Evolutionary conservation across 768 basidiomycete species (phyloP).

Genomic region (Auriscalpium orientale): DNA sequence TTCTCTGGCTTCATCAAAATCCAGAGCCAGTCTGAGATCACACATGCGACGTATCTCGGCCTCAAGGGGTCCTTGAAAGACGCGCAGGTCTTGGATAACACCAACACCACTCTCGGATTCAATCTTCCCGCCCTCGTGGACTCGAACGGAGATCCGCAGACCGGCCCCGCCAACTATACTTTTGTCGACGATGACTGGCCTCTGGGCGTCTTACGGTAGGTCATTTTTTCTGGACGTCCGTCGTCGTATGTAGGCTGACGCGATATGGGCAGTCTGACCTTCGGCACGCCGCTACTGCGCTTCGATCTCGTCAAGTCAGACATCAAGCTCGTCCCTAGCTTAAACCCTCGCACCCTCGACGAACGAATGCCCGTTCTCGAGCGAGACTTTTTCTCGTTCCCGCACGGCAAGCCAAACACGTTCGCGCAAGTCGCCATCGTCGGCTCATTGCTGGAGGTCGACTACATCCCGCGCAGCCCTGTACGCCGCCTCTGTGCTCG

Average conservation of each 20-base stretch:
- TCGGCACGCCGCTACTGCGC: slow-evolving; percentile 41
- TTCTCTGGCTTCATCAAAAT: slow-evolving; percentile 52
- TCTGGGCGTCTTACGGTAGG: slow-evolving; percentile 31
- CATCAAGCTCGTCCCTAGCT: slow-evolving; percentile 32
- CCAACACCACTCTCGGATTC: slow-evolving; percentile 38
- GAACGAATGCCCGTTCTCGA: slow-evolving; percentile 13
- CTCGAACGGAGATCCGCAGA: slow-evolving; percentile 33
- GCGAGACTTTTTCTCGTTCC: slow-evolving; percentile 31
- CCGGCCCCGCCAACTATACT: slow-evolving; percentile 36
- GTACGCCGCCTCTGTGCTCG: slow-evolving; percentile 7
- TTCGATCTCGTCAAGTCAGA: slow-evolving; percentile 41
- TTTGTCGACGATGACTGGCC: slow-evolving; percentile 37
- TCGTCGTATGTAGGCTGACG: no score
- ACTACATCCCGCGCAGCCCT: slow-evolving; percentile 42
- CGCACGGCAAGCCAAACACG: slow-evolving; percentile 26
- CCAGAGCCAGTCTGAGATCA: slow-evolving; percentile 26
- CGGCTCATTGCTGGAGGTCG: slow-evolving; percentile 39
- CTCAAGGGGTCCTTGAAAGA: slow-evolving; percentile 34
- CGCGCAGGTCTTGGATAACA: slow-evolving; percentile 45
- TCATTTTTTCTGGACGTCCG: no score
- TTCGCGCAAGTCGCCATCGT: slow-evolving; percentile 33
- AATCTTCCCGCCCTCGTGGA: slow-evolving; percentile 36
- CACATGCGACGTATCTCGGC: slow-evolving; percentile 43
- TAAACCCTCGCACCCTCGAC: slow-evolving; percentile 22
- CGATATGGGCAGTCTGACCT: slow-evolving; percentile 29